Evolutionary conservation across 2,329 filamentous ascomycete genomes (phyloP).

Genomic region (Trichoderma cornu-damae): DNA sequence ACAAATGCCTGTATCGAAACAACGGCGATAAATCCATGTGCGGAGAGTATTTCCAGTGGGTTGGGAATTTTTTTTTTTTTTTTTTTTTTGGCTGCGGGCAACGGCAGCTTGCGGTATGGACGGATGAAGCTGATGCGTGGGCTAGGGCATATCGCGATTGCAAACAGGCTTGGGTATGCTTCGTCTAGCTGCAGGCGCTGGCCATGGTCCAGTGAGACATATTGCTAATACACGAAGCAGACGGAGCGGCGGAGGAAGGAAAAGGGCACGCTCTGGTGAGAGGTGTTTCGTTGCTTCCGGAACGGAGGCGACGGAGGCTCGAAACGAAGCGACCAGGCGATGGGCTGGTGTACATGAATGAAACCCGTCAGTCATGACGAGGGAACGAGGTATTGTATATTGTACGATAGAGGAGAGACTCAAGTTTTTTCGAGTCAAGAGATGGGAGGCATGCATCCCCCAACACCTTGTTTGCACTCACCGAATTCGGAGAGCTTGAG

Average conservation of each 20-base stretch:
- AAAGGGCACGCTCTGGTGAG: conserved; percentile 21
- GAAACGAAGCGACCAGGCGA: not conserved
- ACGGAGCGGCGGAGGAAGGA: conserved; percentile 24
- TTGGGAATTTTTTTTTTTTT: too few relatives aligned
- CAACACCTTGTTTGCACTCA: not conserved
- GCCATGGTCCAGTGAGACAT: not conserved
- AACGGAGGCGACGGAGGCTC: not conserved
- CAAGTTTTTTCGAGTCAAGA: conserved; percentile 63
- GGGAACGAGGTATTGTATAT: not conserved
- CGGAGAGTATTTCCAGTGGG: conserved; percentile 90
- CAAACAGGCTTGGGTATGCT: conserved; percentile 83
- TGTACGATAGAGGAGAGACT: conserved; percentile 8
- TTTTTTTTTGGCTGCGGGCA: not conserved
- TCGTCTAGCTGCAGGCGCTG: too few relatives aligned
- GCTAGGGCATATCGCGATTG: conserved; percentile 84
- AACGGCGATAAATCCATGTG: conserved; percentile 85
- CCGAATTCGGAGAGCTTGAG: not conserved
- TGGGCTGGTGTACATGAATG: not conserved
- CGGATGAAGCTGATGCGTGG: conserved; percentile 21
- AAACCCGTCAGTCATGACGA: not conserved
- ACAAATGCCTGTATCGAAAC: conserved; percentile 85
- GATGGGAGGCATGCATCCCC: conserved; percentile 45
- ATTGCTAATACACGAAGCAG: conserved; percentile 14
- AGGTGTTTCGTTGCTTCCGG: too few relatives aligned
- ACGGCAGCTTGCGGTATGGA: not conserved